Evolutionary conservation across 2,329 filamentous ascomycete species (phyloP).

Genomic region (Phialophora chinensis): DNA sequence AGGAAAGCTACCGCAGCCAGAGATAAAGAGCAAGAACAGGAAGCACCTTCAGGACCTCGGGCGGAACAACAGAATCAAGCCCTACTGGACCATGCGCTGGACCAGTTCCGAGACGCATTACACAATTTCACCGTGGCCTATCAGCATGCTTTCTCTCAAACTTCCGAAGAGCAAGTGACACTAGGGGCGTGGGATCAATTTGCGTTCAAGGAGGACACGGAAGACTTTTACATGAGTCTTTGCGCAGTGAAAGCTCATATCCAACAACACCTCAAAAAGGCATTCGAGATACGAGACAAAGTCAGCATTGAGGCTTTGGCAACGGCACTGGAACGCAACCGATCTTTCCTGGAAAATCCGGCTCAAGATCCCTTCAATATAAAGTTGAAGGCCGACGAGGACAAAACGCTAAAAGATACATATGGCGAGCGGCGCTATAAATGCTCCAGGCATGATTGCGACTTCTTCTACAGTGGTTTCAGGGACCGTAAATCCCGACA

Average conservation of each 20-base stretch:
- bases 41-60: neutral
- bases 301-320: conserved; percentile 1
- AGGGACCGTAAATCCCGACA: neutral
- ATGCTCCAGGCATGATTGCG: conserved; percentile 3
- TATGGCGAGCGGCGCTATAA: conserved; percentile 6
- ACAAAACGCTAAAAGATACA: neutral
- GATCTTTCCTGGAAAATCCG: conserved; percentile 2
- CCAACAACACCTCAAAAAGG: neutral
- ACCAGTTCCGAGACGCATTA: neutral
- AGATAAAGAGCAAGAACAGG: conserved; percentile 5
- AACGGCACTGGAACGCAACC: neutral
- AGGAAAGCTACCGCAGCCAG: neutral
- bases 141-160: neutral
- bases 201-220: neutral
- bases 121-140: neutral
- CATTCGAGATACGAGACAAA: neutral
- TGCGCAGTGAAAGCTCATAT: neutral
- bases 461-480: neutral
- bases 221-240: neutral
- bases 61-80: neutral
- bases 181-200: conserved; percentile 4
- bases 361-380: neutral
- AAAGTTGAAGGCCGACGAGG: neutral
- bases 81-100: neutral
- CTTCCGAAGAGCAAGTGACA: neutral